Evolutionary conservation across 305 asterid species (phyloP), one percentile per base, ranked within the genome.

Genomic region (Lippia alba): DNA sequence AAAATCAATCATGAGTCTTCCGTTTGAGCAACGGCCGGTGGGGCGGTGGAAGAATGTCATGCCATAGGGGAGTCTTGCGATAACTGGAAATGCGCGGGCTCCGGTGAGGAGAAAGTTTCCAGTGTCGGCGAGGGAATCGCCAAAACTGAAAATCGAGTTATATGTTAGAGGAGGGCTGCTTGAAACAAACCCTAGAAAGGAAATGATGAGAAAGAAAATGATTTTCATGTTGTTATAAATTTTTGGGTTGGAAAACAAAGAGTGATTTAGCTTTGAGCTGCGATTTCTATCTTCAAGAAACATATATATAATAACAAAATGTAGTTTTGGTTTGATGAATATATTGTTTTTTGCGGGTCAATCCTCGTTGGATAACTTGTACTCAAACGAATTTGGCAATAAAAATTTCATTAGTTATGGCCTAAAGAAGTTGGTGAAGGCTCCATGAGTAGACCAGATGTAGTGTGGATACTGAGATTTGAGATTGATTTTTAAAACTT

Each of bases 21-120:
- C 92, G 16, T 86, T 66, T 2, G 83, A 84, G 73, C 85, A 84
- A 2, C 92, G 80, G 1, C 92, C 89, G 0, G 92, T 86, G 45
- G 88, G 81, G 8, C 56, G 85, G 6, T 30, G 65, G 61, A 86
- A 86, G 82, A 82, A 84, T 1, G 92, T 84, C 72, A 80, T 73
- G 12, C 89, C 92, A 6, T 84, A 84, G 0, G 92, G 89, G 17
- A 82, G 89, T 5, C 59, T 34, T 12, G 75, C 81, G 8, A 82
- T 79, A 74, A 76, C 84, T 0, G 92, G 89, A 71, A 74, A 82
- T 16, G 87, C 77, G 6, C 69, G 24, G 30, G 92, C 85, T 0
- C 86, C 85, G 6, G 87, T 69, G 51, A 34, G 75, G 59, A 82
- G 84, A 57, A 82, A 79, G 63, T 86, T 86, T 15, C 92, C 92